Base-by-base conservation (phyloP, 2,329 filamentous ascomycete species). In the Microsporum ferrugineum region DNA sequence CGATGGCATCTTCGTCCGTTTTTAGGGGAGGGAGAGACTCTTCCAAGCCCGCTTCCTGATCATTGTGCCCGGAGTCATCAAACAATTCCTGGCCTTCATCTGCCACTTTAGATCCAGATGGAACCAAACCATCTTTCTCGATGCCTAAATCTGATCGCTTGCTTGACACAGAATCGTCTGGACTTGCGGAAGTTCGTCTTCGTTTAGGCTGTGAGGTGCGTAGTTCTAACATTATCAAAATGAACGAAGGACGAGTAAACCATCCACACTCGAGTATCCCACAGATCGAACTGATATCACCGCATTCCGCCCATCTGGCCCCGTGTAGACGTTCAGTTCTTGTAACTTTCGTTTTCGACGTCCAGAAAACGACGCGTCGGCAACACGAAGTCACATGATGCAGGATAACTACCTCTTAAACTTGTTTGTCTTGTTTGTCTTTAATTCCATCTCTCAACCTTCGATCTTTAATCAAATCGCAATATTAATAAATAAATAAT, bases 1-100 rank as follows among this genome's bases (percentile, higher is more conserved):
- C 81, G 62, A 95, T 88, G 1, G 89, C 88, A 62, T 88, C 81
- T 66, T 86, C 80, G 64, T 88, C 86, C 1, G 82, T 82, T 65
- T 82, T 77, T 1, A 92, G 78, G 0, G 80, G 78, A 12, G 89
- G 88, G 4, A 95, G 76, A 4, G 86, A 86, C 64, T 80, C 85
- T 68, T 91, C 88, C 53, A 91, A 58, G 34, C 45, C 43, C 53
- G 39, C 51, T 53, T 61, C 59, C 31, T 58, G 39, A 5, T 57
- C 49, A 12, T 27, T 36, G 10, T 7, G 56, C 39, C 29, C 36
- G 12, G 12, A 2, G 4, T 31, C 39, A 4, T 36, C 17, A 58
- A 14, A 3, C 6, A n/a, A 31, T 5, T 31, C 29, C 8, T 29
- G 33, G 2, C 4, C 7, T 6, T 17, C 17, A 43, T 27, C 36